A percentile compares a stretch with the other conserved stretches of the same genome.
Conservation (phyloP, 352 stramenopile species). For the Aphanomyces astaci region DNA sequence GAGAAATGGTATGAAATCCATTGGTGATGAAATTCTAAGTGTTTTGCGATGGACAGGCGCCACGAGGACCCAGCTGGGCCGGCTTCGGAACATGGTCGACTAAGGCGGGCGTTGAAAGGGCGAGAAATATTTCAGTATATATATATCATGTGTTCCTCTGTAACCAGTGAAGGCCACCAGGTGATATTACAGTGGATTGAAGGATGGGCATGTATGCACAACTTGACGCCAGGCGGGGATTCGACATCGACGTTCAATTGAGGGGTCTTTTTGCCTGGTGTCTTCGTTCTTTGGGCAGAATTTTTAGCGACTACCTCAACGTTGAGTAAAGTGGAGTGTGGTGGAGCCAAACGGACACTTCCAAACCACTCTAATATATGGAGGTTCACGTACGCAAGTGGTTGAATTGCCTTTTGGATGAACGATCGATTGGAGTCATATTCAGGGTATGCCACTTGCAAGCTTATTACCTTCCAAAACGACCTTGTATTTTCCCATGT, state of each 20-base stretch:
- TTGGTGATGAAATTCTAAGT: too few relatives aligned
- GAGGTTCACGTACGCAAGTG: constrained; percentile 21
- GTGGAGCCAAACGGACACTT: too few relatives aligned
- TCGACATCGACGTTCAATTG: neutral
- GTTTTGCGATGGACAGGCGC: too few relatives aligned
- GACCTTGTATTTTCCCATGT: constrained; percentile 25
- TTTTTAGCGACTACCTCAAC: neutral
- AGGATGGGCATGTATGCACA: constrained; percentile 13
- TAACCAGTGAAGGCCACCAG: too few relatives aligned
- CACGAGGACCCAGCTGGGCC: too few relatives aligned
- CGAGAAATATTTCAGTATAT: too few relatives aligned
- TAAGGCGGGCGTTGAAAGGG: too few relatives aligned
- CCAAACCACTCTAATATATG: too few relatives aligned
- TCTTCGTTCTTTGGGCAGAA: neutral
- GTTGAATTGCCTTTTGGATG: constrained; percentile 28
- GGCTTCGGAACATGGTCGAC: too few relatives aligned
- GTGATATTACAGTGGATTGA: constrained; percentile 2
- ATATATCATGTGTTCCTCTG: constrained; percentile 3
- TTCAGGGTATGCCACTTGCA: neutral
- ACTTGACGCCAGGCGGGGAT: neutral
- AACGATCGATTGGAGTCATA: constrained; percentile 25
- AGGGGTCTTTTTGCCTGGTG: neutral
- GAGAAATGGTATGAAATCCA: too few relatives aligned
- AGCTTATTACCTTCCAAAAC: constrained; percentile 28
- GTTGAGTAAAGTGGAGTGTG: too few relatives aligned